Base-by-base conservation (phyloP, 2,329 filamentous ascomycete genomes). In the Ceratocystis colombiana region DNA sequence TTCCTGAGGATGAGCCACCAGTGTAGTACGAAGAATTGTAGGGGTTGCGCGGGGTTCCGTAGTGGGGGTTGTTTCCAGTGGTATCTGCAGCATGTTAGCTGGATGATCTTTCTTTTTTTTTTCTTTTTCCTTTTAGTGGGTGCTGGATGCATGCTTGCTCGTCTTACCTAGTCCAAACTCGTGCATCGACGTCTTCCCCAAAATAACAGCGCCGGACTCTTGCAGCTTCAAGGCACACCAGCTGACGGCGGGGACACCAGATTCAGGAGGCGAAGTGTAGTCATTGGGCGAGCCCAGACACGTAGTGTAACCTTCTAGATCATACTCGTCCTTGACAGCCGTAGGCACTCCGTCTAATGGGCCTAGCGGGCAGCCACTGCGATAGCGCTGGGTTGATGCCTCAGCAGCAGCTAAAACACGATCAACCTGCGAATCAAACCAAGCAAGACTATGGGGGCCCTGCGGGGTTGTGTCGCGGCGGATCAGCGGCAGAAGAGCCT, bases 121-220 rank as follows among this genome's bases (percentile, higher is more conserved):
- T 22, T 22, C 1, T 62, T 17, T 62, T 6, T 17, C 17, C n/a
- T 17, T 33, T 20, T 37, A 15, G 30, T 50, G 25, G 2, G 17
- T 50, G 55, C 33, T 37, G 48, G 48, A 25, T 53, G n/a, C 6
- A 12, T 20, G 48, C 33, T 10, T 3, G 17, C 12, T 33, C 33
- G 25, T 48, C 7, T 71, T 75, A 84, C 84, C 87, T 68, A 88
- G 79, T 2, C 88, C 88, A 64, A 88, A 79, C 73, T 92, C 88
- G 72, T 90, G 87, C 88, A 92, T 90, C 8, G 81, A 87, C 1
- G 84, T 79, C 75, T 89, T 90, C 15, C 88, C 88, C 5, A 91
- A 76, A 25, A 90, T 77, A 15, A 93, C 78, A 1, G 83, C 88
- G 1, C 89, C 89, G 0, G 86, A 84, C 66, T 89, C 85, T 71